Conservation (phyloP, 2,329 filamentous ascomycete genomes). For the Shiraia bambusicola region DNA sequence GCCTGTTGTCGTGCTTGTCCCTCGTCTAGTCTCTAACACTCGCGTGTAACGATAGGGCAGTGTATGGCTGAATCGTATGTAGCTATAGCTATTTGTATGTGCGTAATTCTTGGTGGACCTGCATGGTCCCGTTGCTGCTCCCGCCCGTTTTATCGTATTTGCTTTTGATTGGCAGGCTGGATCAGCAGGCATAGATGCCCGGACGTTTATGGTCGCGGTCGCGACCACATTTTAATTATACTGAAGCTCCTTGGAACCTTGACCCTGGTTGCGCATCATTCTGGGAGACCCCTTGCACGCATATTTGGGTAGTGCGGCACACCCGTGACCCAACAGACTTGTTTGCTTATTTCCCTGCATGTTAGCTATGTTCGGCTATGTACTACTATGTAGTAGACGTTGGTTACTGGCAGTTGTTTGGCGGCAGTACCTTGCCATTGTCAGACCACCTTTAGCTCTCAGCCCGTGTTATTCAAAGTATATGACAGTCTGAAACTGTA, state of each 20-base stretch:
- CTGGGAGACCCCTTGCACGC: slow-evolving; percentile 6
- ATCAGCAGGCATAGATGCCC: slow-evolving; percentile 5
- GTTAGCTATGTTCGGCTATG: too few relatives aligned
- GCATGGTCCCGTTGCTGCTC: slow-evolving; percentile 1
- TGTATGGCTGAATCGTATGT: too few relatives aligned
- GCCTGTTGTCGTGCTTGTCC: neutral
- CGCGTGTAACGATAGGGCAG: too few relatives aligned
- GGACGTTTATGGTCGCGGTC: slow-evolving; percentile 5
- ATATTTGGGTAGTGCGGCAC: slow-evolving; percentile 2
- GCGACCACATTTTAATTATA: slow-evolving; percentile 13
- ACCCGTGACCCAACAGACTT: slow-evolving; percentile 6
- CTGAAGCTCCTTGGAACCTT: neutral
- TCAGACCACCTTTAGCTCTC: too few relatives aligned
- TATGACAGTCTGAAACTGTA: too few relatives aligned
- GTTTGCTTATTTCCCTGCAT: slow-evolving; percentile 16
- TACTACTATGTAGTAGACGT: too few relatives aligned
- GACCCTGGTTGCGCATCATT: slow-evolving; percentile 11
- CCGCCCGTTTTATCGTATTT: neutral
- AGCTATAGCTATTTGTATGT: neutral
- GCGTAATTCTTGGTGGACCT: neutral
- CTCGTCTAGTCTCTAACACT: neutral
- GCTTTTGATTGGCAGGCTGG: slow-evolving; percentile 6
- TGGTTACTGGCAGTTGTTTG: too few relatives aligned
- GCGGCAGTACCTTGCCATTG: too few relatives aligned
- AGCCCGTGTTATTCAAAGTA: too few relatives aligned